A percentile compares a stretch with the other conserved stretches of the same genome.
phyloP scores from a whole-genome alignment of 1,284 basidiomycete genomes.

The Cryptococcus hybrid region DNA sequence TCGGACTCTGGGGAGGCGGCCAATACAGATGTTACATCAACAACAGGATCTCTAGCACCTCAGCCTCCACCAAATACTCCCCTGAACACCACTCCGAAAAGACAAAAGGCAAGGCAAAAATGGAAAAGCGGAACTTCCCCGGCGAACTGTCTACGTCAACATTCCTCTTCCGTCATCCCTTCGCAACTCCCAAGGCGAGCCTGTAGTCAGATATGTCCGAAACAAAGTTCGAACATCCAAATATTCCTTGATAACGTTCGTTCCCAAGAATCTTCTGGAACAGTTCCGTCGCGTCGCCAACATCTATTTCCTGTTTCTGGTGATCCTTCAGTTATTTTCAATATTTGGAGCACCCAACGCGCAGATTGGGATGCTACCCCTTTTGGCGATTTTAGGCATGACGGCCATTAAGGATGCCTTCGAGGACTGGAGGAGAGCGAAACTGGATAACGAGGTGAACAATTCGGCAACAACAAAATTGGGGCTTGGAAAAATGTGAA shows the following conservation, averaged over 20 bases:
- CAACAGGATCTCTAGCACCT: neutral
- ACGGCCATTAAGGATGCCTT: conserved; percentile 94
- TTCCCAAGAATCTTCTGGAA: conserved; percentile 91
- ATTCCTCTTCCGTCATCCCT: conserved; percentile 27
- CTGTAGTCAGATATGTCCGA: conserved; percentile 70
- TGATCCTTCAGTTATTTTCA: conserved; percentile 84
- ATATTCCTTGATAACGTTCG: conserved; percentile 86
- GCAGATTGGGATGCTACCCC: conserved; percentile 78
- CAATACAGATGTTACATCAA: neutral
- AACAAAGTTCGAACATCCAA: conserved; percentile 97
- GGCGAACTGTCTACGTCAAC: conserved; percentile 82
- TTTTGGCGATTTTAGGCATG: conserved; percentile 81
- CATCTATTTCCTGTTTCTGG: conserved; percentile 82
- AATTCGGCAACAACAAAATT: conserved; percentile 55
- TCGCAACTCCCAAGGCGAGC: conserved; percentile 62
- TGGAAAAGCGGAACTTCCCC: conserved; percentile 15
- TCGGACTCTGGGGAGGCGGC: neutral
- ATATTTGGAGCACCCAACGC: conserved; percentile 87
- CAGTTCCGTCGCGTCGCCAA: conserved; percentile 91
- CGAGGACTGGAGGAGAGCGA: conserved; percentile 87
- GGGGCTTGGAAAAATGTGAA: conserved; percentile 79
- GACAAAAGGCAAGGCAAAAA: conserved; percentile 12
- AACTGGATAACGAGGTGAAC: conserved; percentile 71
- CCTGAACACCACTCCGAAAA: neutral
- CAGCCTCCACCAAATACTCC: neutral